phyloP scores from a whole-genome alignment of 306 rosid genomes.

The Oemleria cerasiformis region DNA sequence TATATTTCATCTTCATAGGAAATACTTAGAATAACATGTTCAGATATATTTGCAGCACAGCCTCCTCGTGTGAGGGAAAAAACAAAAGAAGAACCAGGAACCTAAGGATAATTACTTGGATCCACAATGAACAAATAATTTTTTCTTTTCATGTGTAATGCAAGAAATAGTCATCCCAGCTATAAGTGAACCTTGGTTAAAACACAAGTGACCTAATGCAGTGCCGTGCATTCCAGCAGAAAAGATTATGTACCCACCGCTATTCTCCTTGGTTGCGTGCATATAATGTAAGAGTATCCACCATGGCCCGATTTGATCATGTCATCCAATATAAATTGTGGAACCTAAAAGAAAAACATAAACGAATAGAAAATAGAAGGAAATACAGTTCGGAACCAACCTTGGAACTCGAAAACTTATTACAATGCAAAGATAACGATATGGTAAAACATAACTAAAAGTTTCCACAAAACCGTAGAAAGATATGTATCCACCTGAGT shows the following conservation, averaged over 20 bases:
- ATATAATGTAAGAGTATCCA: slow-evolving; percentile 75
- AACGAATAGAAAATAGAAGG: background rate
- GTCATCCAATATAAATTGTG: slow-evolving; percentile 91
- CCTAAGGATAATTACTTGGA: background rate
- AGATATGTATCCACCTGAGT: slow-evolving; percentile 65
- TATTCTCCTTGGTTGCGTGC: slow-evolving; percentile 98
- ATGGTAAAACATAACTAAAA: background rate
- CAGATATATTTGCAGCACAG: background rate
- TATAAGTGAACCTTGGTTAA: background rate
- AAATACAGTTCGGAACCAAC: slow-evolving; percentile 7
- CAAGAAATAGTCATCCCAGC: background rate
- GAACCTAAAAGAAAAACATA: slow-evolving; percentile 61
- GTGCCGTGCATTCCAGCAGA: slow-evolving; percentile 19
- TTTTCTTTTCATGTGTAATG: background rate
- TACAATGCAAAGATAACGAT: slow-evolving; percentile 7
- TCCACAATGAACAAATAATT: background rate
- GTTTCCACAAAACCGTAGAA: slow-evolving; percentile 13
- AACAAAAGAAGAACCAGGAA: background rate
- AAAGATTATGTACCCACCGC: slow-evolving; percentile 47
- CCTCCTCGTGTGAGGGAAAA: background rate
- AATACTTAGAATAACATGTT: background rate
- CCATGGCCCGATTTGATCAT: slow-evolving; percentile 78
- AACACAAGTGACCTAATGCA: background rate
- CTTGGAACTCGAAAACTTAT: slow-evolving; percentile 5
- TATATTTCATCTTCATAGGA: background rate